Percentiles rank a stretch among this genome's conserved stretches.
Conservation (phyloP, 306 rosid species). For the Spatholobus suberectus region DNA sequence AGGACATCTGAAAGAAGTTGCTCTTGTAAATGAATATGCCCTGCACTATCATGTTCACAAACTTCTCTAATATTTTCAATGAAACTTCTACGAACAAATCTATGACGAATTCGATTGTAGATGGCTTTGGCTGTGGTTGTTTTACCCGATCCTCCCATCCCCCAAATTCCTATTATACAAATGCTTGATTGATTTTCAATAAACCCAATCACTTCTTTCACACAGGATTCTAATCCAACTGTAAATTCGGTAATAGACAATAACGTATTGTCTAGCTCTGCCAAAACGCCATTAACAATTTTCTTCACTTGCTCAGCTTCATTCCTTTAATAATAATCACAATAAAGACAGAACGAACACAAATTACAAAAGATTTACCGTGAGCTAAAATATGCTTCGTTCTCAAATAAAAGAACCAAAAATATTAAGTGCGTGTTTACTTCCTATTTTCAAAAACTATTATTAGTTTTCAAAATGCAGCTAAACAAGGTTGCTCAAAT, state of each 20-base stretch:
- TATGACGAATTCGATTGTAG: background rate
- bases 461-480: too few relatives aligned
- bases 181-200: background rate
- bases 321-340: background rate
- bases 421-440: too few relatives aligned
- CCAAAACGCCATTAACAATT: background rate
- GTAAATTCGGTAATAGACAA: constrained; percentile 30
- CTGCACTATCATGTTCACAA: background rate
- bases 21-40: constrained; percentile 23
- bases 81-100: background rate
- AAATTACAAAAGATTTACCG: background rate
- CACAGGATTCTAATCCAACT: constrained; percentile 35
- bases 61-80: constrained; percentile 34
- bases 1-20: constrained; percentile 19
- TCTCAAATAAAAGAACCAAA: too few relatives aligned
- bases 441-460: too few relatives aligned
- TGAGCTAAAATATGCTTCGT: too few relatives aligned
- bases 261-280: background rate
- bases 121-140: constrained; percentile 31
- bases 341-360: background rate
- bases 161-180: constrained; percentile 18
- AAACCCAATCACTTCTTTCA: background rate
- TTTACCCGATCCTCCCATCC: constrained; percentile 33
- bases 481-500: too few relatives aligned
- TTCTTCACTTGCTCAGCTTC: background rate